Evolutionary conservation across 192 early-diverging fungal genomes (phyloP).

Genomic region (Physocladia obscura): DNA sequence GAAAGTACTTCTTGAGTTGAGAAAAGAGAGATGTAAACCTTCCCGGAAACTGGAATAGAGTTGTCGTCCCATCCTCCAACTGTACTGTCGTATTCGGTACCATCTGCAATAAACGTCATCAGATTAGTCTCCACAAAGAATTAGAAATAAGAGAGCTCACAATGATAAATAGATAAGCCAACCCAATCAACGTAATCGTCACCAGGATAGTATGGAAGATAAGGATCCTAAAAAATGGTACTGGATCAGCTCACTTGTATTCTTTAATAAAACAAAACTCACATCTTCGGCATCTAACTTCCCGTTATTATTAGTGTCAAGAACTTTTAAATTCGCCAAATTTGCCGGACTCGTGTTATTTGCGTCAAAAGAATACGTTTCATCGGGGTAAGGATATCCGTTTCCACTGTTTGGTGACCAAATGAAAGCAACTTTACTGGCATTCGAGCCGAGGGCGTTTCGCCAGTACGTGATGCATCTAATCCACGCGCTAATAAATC

Average conservation of each 20-base stretch:
- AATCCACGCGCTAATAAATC: slow-evolving; percentile 18
- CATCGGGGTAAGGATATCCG: slow-evolving; percentile 11
- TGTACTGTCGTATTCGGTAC: background rate
- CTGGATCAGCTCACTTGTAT: background rate
- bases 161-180: slow-evolving; percentile 31
- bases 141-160: background rate
- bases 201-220: slow-evolving; percentile 24
- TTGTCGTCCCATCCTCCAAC: slow-evolving; percentile 13
- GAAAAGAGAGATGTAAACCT: background rate
- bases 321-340: slow-evolving; percentile 15
- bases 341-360: slow-evolving; percentile 4
- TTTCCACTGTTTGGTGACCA: slow-evolving; percentile 28
- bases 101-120: background rate
- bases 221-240: slow-evolving; percentile 5
- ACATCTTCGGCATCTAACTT: slow-evolving; percentile 11
- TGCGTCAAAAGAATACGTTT: background rate
- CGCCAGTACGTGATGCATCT: slow-evolving; percentile 6
- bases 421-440: slow-evolving; percentile 28
- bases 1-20: background rate
- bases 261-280: background rate
- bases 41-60: background rate
- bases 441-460: slow-evolving; percentile 22
- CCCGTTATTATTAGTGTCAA: slow-evolving; percentile 24
- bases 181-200: slow-evolving; percentile 30
- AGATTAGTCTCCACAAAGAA: background rate